phyloP scores from a whole-genome alignment of 805 yeast genomes.

The Spathaspora hagerdaliae region DNA sequence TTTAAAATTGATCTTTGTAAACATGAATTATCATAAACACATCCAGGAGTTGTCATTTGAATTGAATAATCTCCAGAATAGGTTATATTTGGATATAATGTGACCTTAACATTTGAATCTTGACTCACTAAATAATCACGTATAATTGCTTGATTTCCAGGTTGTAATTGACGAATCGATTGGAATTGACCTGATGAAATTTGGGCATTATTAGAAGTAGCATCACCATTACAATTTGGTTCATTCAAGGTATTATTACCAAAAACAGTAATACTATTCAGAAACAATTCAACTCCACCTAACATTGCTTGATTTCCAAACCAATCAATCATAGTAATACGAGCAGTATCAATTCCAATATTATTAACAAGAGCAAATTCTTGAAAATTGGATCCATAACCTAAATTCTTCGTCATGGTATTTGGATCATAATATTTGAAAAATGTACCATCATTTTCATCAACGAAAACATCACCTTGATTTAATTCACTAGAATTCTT shows the following conservation, averaged over 20 bases:
- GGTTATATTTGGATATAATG: slow-evolving; percentile 64
- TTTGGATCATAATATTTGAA: slow-evolving; percentile 31
- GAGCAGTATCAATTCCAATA: slow-evolving; percentile 56
- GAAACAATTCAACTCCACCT: slow-evolving; percentile 69
- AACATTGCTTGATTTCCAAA: slow-evolving; percentile 70
- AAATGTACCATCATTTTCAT: slow-evolving; percentile 31
- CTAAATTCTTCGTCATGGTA: slow-evolving; percentile 31
- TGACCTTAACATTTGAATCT: slow-evolving; percentile 33
- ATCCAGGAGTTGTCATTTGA: slow-evolving; percentile 82
- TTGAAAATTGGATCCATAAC: slow-evolving; percentile 53
- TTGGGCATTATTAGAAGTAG: slow-evolving; percentile 15
- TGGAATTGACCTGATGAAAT: slow-evolving; percentile 26
- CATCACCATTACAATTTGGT: slow-evolving; percentile 47
- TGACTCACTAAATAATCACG: slow-evolving; percentile 31
- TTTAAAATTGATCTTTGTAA: slow-evolving; percentile 68
- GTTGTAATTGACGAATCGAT: slow-evolving; percentile 18
- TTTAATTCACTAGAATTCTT: slow-evolving; percentile 27
- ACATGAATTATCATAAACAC: slow-evolving; percentile 67
- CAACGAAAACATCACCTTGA: slow-evolving; percentile 17
- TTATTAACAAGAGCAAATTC: slow-evolving; percentile 79
- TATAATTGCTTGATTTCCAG: slow-evolving; percentile 10
- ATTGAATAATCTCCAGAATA: slow-evolving; percentile 74
- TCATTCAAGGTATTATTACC: slow-evolving; percentile 74
- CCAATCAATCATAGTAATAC: slow-evolving; percentile 60
- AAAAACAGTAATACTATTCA: slow-evolving; percentile 55